phyloP scores from a whole-genome alignment of 768 basidiomycete species.

The Sarcodon sp. region DNA sequence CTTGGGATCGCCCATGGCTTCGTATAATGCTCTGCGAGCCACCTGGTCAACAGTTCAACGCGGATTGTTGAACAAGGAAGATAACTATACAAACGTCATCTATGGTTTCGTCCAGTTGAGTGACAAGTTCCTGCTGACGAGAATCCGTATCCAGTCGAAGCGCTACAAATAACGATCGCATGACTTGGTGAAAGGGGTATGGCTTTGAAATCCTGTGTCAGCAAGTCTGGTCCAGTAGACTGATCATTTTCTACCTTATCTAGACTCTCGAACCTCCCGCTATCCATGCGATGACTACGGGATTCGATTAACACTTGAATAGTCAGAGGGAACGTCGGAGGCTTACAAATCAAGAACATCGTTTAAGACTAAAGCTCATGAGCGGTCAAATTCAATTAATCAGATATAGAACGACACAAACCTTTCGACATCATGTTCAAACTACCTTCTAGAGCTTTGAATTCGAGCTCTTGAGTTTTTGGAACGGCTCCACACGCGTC shows the following conservation, averaged over 20 bases:
- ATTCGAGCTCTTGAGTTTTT: constrained; percentile 76
- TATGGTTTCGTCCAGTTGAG: constrained; percentile 54
- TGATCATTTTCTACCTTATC: constrained; percentile 25
- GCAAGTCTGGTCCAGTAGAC: constrained; percentile 1
- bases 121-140: constrained; percentile 50
- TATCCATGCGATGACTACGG: constrained; percentile 72
- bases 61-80: background rate
- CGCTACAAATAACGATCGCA: constrained; percentile 62
- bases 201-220: constrained; percentile 25
- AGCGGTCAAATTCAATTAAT: background rate
- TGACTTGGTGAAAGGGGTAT: constrained; percentile 66
- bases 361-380: constrained; percentile 2
- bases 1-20: constrained; percentile 39
- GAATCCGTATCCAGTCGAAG: constrained; percentile 57
- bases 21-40: constrained; percentile 45
- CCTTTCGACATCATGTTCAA: constrained; percentile 86
- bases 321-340: constrained; percentile 70
- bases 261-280: constrained; percentile 68
- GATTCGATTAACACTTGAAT: constrained; percentile 13
- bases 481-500: constrained; percentile 64
- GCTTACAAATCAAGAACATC: constrained; percentile 24
- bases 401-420: constrained; percentile 10
- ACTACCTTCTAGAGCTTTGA: constrained; percentile 72
- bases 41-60: constrained; percentile 21
- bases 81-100: constrained; percentile 33